phyloP scores from a whole-genome alignment of 2,329 filamentous ascomycete species.

The Lithohypha guttulata region DNA sequence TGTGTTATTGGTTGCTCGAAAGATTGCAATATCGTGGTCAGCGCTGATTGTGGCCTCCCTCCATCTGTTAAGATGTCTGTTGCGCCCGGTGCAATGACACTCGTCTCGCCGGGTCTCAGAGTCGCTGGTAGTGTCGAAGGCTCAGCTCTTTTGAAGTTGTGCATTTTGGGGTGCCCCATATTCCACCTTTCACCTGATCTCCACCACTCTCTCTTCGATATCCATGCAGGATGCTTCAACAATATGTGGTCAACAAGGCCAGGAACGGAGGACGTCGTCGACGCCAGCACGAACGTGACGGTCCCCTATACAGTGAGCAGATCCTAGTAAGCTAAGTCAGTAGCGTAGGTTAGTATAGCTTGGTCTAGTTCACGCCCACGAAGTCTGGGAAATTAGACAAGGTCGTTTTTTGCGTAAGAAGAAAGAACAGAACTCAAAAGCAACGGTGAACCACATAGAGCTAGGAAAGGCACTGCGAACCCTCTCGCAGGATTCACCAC shows the following conservation, averaged over 20 bases:
- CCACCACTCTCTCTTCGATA: background rate
- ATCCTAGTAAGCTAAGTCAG: background rate
- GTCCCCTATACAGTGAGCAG: background rate
- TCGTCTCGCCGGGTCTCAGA: background rate
- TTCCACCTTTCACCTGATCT: background rate
- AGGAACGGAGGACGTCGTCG: background rate
- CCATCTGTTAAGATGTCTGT: conserved; percentile 11
- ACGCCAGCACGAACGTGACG: background rate
- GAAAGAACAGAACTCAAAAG: background rate
- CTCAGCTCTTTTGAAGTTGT: conserved; percentile 2
- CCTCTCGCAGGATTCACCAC: no score
- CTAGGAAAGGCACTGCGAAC: no score
- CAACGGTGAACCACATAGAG: no score
- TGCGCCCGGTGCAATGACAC: conserved; percentile 11
- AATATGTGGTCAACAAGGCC: background rate
- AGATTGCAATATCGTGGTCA: conserved; percentile 18
- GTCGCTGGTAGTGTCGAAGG: background rate
- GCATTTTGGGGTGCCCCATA: conserved; percentile 5
- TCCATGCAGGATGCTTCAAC: conserved; percentile 1
- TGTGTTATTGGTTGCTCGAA: conserved; percentile 10
- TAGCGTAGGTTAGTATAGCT: background rate
- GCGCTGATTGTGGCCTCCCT: conserved; percentile 10
- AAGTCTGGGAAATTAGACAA: conserved; percentile 1
- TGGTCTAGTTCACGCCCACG: background rate
- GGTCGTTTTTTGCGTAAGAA: background rate